phyloP scores from a whole-genome alignment of 2,329 filamentous ascomycete genomes.

The Colletotrichum plurivorum region DNA sequence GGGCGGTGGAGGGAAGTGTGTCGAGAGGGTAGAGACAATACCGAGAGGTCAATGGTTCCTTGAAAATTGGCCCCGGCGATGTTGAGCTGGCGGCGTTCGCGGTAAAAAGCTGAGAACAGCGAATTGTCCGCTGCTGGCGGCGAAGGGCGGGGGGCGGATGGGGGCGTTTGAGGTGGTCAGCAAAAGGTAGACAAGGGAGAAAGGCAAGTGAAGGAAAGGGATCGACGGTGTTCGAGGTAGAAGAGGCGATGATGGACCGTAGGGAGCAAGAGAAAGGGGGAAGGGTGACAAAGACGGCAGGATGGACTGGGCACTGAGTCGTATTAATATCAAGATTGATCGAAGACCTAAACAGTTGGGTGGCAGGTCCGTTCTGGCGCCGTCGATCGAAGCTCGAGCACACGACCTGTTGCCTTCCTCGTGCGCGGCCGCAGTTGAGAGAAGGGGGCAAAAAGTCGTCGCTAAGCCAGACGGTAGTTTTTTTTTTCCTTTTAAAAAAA shows the following conservation, averaged over 20 bases:
- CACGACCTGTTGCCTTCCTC: constrained; percentile 38
- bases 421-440: constrained; percentile 13
- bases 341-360: background rate
- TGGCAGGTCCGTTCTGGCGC: constrained; percentile 15
- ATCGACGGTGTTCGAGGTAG: constrained; percentile 19
- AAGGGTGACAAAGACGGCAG: background rate
- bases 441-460: constrained; percentile 12
- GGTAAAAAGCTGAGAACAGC: background rate
- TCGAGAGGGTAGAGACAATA: constrained; percentile 32
- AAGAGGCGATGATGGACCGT: background rate
- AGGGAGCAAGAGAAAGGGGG: background rate
- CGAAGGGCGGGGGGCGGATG: constrained; percentile 2
- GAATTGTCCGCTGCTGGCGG: background rate
- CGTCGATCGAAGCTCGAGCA: constrained; percentile 28
- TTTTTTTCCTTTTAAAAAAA: background rate
- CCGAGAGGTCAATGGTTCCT: constrained; percentile 28
- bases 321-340: constrained; percentile 30
- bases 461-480: constrained; percentile 13
- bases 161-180: constrained; percentile 17
- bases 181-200: background rate
- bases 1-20: background rate
- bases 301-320: background rate
- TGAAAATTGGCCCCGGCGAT: constrained; percentile 4
- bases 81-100: background rate
- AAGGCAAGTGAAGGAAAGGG: constrained; percentile 8